Evolutionary conservation across 208 protist genomes (phyloP), one percentile per base, ranked within the genome.

Genomic region (Leishmania amazonensis): DNA sequence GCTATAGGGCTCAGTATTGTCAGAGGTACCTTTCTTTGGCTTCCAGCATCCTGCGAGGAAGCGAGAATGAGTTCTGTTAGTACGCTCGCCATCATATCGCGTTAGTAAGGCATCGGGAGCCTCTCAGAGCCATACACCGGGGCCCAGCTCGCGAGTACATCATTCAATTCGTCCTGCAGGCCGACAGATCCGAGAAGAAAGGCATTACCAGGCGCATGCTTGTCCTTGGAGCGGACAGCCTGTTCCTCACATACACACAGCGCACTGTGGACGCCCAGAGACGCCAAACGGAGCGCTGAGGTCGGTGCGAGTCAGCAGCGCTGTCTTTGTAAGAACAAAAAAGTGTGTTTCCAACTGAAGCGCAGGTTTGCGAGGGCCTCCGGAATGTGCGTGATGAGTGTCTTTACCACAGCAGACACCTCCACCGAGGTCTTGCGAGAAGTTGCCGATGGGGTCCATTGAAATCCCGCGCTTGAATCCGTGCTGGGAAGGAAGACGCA

Each of bases 381-480:
- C 0, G 88, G 88, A 17, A 91, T 77, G 4, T 80, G 75, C 0
- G 83, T 75, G 31, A 94, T 80, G 62, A 94, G 83, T 24, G 85
- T 54, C 21, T 74, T 74, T 42, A 47, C 91, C 91, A 9, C 85
- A 83, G 83, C 87, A 94, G 47, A 95, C 71, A 7, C 93, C 88
- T 64, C 91, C 93, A 62, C 95, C 93, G 40, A 93, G 70, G 75
- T 95, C 91, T 4, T 91, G 81, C 31, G 93, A 83, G 78, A 95
- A 79, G 81, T 94, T 91, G 71, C 88, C 49, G 51, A 94, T 78
- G 40, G 76, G 15, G 11, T 80, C 8, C 17, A 28, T 31, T 31
- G 64, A 78, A 24, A 42, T 70, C 72, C 38, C 68, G 7, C 35
- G 5, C 21, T n/a, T 62, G 57, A 54, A 54, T 54, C 51, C 5